Evolutionary conservation across 2,329 filamentous ascomycete genomes (phyloP).

Genomic region (Diaporthe caulivora): DNA sequence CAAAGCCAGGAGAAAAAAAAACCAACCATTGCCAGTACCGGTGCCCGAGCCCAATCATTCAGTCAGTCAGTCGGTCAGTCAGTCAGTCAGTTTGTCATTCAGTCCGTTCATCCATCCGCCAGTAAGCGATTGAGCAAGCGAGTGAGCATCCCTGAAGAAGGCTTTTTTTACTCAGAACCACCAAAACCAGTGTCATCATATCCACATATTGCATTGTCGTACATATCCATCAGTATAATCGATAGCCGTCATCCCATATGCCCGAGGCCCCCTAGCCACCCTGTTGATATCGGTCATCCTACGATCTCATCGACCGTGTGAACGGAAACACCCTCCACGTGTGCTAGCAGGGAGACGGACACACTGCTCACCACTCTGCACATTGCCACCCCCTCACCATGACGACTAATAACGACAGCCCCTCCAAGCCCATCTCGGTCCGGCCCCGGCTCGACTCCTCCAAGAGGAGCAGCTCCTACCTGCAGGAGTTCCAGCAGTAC

Average conservation of each 20-base stretch:
- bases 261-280: background rate
- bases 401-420: conserved; percentile 39
- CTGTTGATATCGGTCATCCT: background rate
- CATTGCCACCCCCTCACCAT: conserved; percentile 19
- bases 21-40: background rate
- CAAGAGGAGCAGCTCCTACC: conserved; percentile 72
- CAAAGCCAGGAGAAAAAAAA: background rate
- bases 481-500: conserved; percentile 74
- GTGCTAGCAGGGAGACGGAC: conserved; percentile 10
- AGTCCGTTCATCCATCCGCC: background rate
- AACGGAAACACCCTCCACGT: conserved; percentile 20
- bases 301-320: background rate
- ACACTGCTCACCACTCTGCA: conserved; percentile 3
- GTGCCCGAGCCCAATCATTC: background rate
- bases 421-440: conserved; percentile 50
- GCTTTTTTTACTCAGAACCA: background rate
- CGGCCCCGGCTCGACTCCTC: conserved; percentile 62
- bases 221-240: conserved; percentile 22
- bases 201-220: conserved; percentile 1
- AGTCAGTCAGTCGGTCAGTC: background rate
- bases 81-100: background rate
- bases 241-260: background rate
- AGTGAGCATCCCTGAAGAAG: conserved; percentile 1
- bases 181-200: background rate
- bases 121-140: background rate